Evolutionary conservation across 768 basidiomycete genomes (phyloP), one percentile per base, ranked within the genome.

Genomic region (Nidularia sp.): DNA sequence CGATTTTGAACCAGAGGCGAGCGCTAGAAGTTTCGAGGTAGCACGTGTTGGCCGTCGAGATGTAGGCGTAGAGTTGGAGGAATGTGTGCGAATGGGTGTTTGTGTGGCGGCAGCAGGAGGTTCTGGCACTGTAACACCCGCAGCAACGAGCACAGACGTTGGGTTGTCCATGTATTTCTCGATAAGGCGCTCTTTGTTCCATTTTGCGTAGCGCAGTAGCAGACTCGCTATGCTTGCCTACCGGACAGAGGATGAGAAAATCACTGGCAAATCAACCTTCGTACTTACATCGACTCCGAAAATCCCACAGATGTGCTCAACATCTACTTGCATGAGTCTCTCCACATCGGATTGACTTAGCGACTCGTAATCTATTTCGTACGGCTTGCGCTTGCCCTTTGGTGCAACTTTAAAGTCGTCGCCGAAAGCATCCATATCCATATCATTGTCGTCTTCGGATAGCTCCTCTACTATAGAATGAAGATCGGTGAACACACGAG

Each of bases 131-230:
- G 75, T 56, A 60, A 78, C 77, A 3, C 96, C 97, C 1, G 95
- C 93, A 5, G 82, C 80, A 29, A 82, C 76, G 31, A 86, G 81
- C 12, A 94, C 80, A 6, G 73, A 70, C 15, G 83, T 75, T 0
- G 91, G 82, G 54, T 93, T 90, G 60, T 98, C 96, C 93, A 97
- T 97, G 71, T 92, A 98, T 66, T 91, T 89, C 72, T 98, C 96
- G 59, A 93, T 92, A 18, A 99, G 80, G 51, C 87, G 86, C 66
- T 99, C 97, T 64, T 91, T 92, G 77, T 98, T 98, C 97, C 97
- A 99, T 51, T 79, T 75, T 76, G 88, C 82, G 70, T 90, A 73
- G 31, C 94, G 84, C 53, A 99, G 73, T 5, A 99, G 77, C 32
- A 94, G 72, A 2, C 84, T 77, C 3, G 94, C 94, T 2, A 80